A percentile compares a stretch with the other conserved stretches of the same genome.
Conservation (phyloP, 2,329 filamentous ascomycete genomes). For the Aspergillus quadrilineatus region DNA sequence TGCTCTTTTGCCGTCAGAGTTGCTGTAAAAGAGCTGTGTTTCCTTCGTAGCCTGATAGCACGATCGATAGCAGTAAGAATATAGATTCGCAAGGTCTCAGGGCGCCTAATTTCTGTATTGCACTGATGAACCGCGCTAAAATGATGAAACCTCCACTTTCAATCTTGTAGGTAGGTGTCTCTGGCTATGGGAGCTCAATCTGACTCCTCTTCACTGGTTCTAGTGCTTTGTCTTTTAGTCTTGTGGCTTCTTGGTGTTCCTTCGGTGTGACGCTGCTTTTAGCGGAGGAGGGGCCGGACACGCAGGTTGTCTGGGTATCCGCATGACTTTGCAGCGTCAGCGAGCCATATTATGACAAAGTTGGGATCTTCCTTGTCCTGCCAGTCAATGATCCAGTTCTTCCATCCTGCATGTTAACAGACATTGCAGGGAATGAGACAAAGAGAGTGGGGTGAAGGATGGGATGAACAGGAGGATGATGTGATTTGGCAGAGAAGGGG, state of each 20-base stretch:
- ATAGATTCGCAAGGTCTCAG: background rate
- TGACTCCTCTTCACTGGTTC: no score
- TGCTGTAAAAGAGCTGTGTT: background rate
- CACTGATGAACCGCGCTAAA: no score
- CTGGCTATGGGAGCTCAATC: no score
- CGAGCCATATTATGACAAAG: conserved; percentile 29
- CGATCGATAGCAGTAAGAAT: background rate
- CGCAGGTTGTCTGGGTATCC: conserved; percentile 20
- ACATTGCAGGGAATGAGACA: background rate
- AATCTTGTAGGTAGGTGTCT: no score
- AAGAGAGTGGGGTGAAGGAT: background rate
- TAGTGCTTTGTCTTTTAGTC: background rate
- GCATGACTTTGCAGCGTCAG: conserved; percentile 24
- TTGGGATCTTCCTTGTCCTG: conserved; percentile 32
- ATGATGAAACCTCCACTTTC: no score
- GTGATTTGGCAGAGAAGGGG: background rate
- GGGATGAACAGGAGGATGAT: background rate
- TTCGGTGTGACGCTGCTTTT: no score
- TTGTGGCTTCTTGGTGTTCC: background rate
- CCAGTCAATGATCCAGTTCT: conserved; percentile 20
- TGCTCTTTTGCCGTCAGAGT: background rate
- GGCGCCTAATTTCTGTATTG: no score
- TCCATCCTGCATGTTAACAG: background rate
- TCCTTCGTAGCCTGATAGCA: background rate
- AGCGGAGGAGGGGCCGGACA: background rate